Conservation (phyloP, 176 grass and related monocot species). For the Phragmites australis region DNA sequence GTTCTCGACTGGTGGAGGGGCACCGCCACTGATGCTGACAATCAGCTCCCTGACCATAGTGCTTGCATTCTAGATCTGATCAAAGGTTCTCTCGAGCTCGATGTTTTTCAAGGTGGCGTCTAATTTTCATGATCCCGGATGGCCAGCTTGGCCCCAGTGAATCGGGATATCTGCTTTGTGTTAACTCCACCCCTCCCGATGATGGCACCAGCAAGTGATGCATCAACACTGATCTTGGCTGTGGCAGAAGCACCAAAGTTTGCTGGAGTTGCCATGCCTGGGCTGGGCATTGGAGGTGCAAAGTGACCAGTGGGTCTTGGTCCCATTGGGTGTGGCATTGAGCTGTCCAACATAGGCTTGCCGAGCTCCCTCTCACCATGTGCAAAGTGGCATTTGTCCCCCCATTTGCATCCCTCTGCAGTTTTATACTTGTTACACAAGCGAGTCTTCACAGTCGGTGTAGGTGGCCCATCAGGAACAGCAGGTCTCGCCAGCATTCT, state of each 20-base stretch:
- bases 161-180: conserved; percentile 77
- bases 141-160: conserved; percentile 62
- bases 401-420: conserved; percentile 80
- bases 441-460: conserved; percentile 56
- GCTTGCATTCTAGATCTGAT: conserved; percentile 87
- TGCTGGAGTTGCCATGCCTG: conserved; percentile 45
- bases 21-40: conserved; percentile 47
- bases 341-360: conserved; percentile 45
- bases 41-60: conserved; percentile 78
- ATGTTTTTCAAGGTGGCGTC: conserved; percentile 78
- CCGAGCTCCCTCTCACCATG: conserved; percentile 79
- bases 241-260: conserved; percentile 76
- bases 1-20: background rate
- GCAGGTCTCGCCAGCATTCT: conserved; percentile 31
- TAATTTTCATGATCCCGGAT: conserved; percentile 79
- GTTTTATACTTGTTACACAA: conserved; percentile 86
- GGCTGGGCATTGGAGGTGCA: conserved; percentile 37
- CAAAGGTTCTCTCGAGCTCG: conserved; percentile 82
- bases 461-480: conserved; percentile 21
- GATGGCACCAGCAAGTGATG: conserved; percentile 68
- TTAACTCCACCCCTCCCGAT: conserved; percentile 78
- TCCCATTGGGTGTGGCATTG: conserved; percentile 39
- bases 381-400: conserved; percentile 79
- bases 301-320: conserved; percentile 35
- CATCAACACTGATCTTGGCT: conserved; percentile 80